phyloP scores from a whole-genome alignment of 108 stramenopile species.

The Conticribra weissflogii region DNA sequence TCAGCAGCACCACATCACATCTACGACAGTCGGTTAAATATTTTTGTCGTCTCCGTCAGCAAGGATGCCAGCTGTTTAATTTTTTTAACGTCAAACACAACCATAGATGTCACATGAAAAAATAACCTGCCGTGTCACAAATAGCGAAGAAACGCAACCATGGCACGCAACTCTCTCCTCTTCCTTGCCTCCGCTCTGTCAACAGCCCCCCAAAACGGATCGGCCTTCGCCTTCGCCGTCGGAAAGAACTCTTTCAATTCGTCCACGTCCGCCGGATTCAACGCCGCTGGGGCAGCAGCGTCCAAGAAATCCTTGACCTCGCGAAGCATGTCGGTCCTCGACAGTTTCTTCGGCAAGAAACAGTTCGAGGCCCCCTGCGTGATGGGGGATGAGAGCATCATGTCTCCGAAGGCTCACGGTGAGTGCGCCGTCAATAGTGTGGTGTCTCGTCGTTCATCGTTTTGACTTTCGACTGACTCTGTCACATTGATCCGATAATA shows the following conservation, averaged over 20 bases:
- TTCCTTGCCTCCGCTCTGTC: conserved; percentile 22
- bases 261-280: background rate
- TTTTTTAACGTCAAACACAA: too few relatives aligned
- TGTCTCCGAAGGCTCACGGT: conserved; percentile 80
- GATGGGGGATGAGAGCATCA: conserved; percentile 88
- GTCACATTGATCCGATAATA: too few relatives aligned
- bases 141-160: too few relatives aligned
- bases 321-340: conserved; percentile 21
- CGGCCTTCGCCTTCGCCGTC: conserved; percentile 9
- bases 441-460: background rate
- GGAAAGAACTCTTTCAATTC: too few relatives aligned
- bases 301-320: background rate
- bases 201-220: conserved; percentile 8
- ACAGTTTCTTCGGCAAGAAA: conserved; percentile 38
- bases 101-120: too few relatives aligned
- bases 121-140: too few relatives aligned
- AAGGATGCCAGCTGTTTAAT: too few relatives aligned
- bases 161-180: conserved; percentile 25
- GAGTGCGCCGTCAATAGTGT: background rate
- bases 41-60: too few relatives aligned
- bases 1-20: too few relatives aligned
- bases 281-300: background rate
- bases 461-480: background rate
- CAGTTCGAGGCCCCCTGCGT: conserved; percentile 70
- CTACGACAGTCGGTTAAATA: too few relatives aligned